A percentile compares a stretch with the other conserved stretches of the same genome.
Conservation (phyloP, 2,329 filamentous ascomycete species). For the Chaetomiaceae sp. region DNA sequence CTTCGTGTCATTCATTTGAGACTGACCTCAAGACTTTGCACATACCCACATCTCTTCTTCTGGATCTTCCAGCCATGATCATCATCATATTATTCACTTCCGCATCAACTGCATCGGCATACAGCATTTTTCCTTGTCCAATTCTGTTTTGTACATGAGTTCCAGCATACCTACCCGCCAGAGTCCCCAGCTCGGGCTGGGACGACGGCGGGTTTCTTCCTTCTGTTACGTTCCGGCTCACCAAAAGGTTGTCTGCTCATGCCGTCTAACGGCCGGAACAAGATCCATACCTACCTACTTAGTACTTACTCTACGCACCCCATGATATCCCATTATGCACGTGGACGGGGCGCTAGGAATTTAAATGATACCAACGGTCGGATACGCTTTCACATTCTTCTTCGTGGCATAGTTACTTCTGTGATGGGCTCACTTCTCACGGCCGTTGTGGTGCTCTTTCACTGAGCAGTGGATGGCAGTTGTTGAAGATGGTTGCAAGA, state of each 20-base stretch:
- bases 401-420: no score
- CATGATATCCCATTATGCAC: constrained; percentile 4
- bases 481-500: no score
- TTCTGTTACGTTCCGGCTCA: no score
- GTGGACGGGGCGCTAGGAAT: background rate
- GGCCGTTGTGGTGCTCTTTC: no score
- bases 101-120: background rate
- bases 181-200: background rate
- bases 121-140: background rate
- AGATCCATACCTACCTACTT: background rate
- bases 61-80: no score
- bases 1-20: no score
- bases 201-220: background rate
- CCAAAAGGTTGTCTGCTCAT: background rate
- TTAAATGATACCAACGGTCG: constrained; percentile 9
- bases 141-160: background rate
- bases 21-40: no score
- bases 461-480: no score
- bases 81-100: no score
- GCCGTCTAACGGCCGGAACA: constrained; percentile 7
- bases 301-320: no score
- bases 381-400: background rate
- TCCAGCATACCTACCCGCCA: constrained; percentile 6
- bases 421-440: no score
- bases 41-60: no score